Evolutionary conservation across 2,329 filamentous ascomycete genomes (phyloP), one percentile per base, ranked within the genome.

Genomic region (Aspergillus neotritici): DNA sequence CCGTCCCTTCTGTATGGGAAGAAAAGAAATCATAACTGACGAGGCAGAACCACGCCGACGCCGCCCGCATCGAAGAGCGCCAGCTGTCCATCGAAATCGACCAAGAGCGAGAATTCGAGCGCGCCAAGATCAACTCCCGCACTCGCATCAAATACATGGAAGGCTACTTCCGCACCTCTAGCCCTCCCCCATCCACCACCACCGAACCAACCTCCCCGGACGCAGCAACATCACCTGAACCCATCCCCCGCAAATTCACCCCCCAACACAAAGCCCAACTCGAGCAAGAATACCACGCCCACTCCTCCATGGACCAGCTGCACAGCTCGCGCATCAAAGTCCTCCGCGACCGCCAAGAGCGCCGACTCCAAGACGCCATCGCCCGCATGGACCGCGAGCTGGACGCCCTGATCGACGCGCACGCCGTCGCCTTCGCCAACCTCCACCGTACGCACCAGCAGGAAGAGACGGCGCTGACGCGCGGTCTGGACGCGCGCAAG

Each of bases 131-230:
- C 43, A 65, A 69, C 33, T 66, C 67, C 6, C 60, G 65, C 28
- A 68, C 64, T 8, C 66, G 70, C 38, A 69, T 73, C 38, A 69
- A 69, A 40, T 63, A 73, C 39, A 73, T 73, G 70, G 69, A 73
- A 53, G 67, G 66, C 15, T 73, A 71, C 52, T 67, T 70, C 42
- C 63, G 56, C 42, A 70, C 62, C 37, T 57, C 64, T 3, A 68
- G 64, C 43, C 64, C 65, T 10, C 66, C 64, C 8, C 48, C 54
- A 14, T 63, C 62, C 21, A 25, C 21, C 7, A 40, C 34, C 25
- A 16, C 43, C 11, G 48, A 50, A 16, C 51, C 54, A 5, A 51
- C 50, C 4, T 59, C 51, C 16, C 49, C 44, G 11, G 50, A 57
- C 7, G 47, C 48, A 17, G 51, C 54, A 35, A 49, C 54, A 9